A percentile compares a stretch with the other conserved stretches of the same genome.
Conservation (phyloP, 768 basidiomycete species). For the Mycena filopes region DNA sequence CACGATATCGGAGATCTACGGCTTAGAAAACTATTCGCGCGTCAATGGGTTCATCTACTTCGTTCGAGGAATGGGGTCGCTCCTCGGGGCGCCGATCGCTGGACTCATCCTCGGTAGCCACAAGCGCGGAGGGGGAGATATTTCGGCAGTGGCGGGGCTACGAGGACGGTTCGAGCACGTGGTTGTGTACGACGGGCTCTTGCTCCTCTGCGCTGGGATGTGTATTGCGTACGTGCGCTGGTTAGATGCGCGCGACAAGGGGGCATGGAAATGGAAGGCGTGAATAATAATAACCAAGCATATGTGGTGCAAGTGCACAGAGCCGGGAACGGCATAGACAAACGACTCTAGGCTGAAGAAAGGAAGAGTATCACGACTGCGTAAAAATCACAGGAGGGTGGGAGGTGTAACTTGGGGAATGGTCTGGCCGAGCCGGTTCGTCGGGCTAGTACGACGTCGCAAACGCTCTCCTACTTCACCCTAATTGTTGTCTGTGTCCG, state of each 20-base stretch:
- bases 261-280: conserved; percentile 53
- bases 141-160: conserved; percentile 26
- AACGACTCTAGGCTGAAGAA: no score
- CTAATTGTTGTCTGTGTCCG: no score
- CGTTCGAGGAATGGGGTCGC: conserved; percentile 52
- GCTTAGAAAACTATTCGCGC: conserved; percentile 52
- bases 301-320: no score
- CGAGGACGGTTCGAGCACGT: conserved; percentile 48
- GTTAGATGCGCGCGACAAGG: conserved; percentile 53
- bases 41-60: conserved; percentile 56
- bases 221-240: conserved; percentile 55
- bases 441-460: no score
- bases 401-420: no score
- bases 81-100: conserved; percentile 55
- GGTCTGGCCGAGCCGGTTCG: no score
- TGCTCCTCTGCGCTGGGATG: conserved; percentile 48
- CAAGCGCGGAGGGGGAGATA: conserved; percentile 38
- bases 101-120: conserved; percentile 50
- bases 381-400: no score
- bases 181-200: conserved; percentile 48
- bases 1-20: conserved; percentile 57
- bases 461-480: no score
- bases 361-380: no score
- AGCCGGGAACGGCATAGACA: no score
- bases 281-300: conserved; percentile 31